These are phyloP conservation scores for Pyronema domesticum DNA, from an alignment of 495 filamentous ascomycete genomes.

Conservation along the genomic window DNA sequence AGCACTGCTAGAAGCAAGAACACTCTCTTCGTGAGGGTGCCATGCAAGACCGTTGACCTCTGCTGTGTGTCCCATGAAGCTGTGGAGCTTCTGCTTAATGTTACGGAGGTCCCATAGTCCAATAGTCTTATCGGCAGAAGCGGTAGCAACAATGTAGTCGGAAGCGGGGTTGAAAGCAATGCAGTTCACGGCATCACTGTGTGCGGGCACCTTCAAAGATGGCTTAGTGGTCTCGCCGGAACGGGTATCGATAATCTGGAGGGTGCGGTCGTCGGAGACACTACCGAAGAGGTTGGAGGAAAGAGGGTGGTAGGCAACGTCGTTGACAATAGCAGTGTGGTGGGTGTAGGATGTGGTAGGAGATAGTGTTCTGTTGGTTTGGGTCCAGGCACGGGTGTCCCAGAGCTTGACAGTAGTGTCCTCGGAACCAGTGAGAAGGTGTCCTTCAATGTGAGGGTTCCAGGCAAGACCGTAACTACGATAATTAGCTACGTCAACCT, in stretches of 20 bases:
- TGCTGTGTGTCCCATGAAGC: slow-evolving; percentile 67
- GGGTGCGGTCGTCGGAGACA: slow-evolving; percentile 85
- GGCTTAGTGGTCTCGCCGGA: slow-evolving; percentile 41
- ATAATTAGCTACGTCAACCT: neutral
- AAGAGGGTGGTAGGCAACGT: slow-evolving; percentile 83
- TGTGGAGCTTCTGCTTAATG: slow-evolving; percentile 67
- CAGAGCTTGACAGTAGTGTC: slow-evolving; percentile 82
- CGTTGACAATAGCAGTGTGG: slow-evolving; percentile 82
- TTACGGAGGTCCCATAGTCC: slow-evolving; percentile 90
- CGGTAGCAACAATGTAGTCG: slow-evolving; percentile 76
- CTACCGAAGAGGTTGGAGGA: slow-evolving; percentile 69
- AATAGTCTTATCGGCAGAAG: slow-evolving; percentile 85
- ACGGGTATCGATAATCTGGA: slow-evolving; percentile 79
- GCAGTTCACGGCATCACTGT: slow-evolving; percentile 84
- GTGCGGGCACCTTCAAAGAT: slow-evolving; percentile 44
- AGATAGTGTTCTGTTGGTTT: slow-evolving; percentile 49
- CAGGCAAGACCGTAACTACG: slow-evolving; percentile 56
- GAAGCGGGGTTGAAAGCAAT: slow-evolving; percentile 80
- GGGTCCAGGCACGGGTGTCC: slow-evolving; percentile 59
- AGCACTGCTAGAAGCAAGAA: slow-evolving; percentile 78
- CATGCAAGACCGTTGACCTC: slow-evolving; percentile 79
- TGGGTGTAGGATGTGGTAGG: slow-evolving; percentile 63
- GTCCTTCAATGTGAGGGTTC: slow-evolving; percentile 69
- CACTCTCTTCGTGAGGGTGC: slow-evolving; percentile 75
- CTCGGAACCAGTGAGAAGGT: slow-evolving; percentile 74